Conservation (phyloP, 345 rosid species). For the Salix suchowensis region DNA sequence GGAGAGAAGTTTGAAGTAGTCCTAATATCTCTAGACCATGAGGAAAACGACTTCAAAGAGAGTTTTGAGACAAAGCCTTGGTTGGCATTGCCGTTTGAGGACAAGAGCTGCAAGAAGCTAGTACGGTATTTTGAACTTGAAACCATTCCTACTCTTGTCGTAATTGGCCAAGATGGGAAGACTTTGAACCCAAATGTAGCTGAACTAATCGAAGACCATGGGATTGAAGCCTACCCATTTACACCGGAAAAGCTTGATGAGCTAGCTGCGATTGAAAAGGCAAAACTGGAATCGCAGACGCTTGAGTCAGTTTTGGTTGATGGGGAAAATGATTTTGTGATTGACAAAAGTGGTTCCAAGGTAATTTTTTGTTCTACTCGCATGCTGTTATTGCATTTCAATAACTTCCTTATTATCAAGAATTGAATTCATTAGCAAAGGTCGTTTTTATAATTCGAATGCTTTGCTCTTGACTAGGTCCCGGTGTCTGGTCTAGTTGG, state of each 20-base stretch:
- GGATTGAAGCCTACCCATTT: constrained; percentile 62
- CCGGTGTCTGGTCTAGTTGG: constrained; percentile 54
- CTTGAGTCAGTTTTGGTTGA: constrained; percentile 54
- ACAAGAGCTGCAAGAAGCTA: constrained; percentile 30
- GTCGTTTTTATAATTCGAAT: neutral
- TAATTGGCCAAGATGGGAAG: constrained; percentile 71
- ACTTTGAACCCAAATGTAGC: constrained; percentile 50
- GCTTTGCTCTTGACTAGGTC: constrained; percentile 33
- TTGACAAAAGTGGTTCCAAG: constrained; percentile 49
- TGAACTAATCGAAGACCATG: constrained; percentile 59
- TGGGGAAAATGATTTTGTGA: constrained; percentile 55
- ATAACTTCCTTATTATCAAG: too few species aligned
- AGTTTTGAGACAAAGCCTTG: too few species aligned
- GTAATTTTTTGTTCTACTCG: too few species aligned
- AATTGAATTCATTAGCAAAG: too few species aligned
- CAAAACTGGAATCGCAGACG: constrained; percentile 49
- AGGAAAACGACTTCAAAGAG: constrained; percentile 44
- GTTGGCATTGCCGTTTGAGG: too few species aligned
- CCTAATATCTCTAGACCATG: constrained; percentile 47
- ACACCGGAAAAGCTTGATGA: constrained; percentile 41
- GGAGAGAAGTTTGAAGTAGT: constrained; percentile 64
- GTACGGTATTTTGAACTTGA: constrained; percentile 49
- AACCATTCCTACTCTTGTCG: constrained; percentile 50
- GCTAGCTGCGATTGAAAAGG: constrained; percentile 50
- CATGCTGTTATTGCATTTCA: neutral